Conservation (phyloP, 2,329 filamentous ascomycete genomes). For the Lachnellula hyalina region DNA sequence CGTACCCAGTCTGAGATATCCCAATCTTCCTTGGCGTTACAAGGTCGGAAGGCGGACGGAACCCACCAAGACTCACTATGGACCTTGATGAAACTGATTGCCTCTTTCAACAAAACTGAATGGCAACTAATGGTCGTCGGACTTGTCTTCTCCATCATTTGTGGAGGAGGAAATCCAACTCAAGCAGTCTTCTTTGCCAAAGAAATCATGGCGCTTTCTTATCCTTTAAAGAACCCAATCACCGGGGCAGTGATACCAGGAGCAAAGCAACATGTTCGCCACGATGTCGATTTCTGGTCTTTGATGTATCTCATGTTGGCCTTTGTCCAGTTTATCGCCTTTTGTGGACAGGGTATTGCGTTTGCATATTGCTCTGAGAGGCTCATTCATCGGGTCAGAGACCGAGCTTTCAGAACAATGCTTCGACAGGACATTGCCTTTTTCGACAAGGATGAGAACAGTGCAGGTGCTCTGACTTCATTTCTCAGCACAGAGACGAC, state of each 20-base stretch:
- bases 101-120: constrained; percentile 72
- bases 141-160: constrained; percentile 67
- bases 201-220: constrained; percentile 66
- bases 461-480: constrained; percentile 78
- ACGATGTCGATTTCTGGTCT: constrained; percentile 78
- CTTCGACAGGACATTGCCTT: constrained; percentile 89
- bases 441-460: constrained; percentile 87
- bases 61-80: constrained; percentile 61
- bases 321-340: constrained; percentile 65
- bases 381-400: constrained; percentile 76
- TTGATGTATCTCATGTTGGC: constrained; percentile 85
- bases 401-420: constrained; percentile 78
- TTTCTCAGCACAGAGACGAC: constrained; percentile 89
- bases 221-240: constrained; percentile 34
- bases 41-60: constrained; percentile 45
- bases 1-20: constrained; percentile 52
- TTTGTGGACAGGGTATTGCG: constrained; percentile 61
- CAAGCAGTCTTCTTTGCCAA: constrained; percentile 85
- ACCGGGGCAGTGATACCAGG: constrained; percentile 39
- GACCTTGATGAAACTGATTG: constrained; percentile 74
- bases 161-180: constrained; percentile 73
- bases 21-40: constrained; percentile 65
- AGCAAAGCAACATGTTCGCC: constrained; percentile 42
- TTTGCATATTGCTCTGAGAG: constrained; percentile 86
- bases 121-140: constrained; percentile 67